A percentile compares a stretch with the other conserved stretches of the same genome.
phyloP scores from a whole-genome alignment of 306 rosid genomes.

The Lupinus albus region DNA sequence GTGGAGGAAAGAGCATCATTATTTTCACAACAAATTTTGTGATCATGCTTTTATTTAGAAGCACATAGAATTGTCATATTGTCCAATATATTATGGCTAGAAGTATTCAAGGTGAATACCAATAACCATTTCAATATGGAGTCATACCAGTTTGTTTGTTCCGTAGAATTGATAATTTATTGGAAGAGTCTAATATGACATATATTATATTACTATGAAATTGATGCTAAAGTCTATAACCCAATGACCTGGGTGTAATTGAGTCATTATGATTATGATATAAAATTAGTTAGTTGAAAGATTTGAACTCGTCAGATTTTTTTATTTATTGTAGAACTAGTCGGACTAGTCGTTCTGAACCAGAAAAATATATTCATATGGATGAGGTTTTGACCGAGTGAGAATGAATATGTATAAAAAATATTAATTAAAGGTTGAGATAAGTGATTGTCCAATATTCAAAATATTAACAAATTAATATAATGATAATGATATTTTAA shows the following conservation, averaged over 20 bases:
- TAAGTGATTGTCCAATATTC: too few species aligned
- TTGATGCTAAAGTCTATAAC: constrained; percentile 69
- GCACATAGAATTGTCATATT: constrained; percentile 67
- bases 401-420: neutral
- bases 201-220: constrained; percentile 78
- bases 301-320: too few species aligned
- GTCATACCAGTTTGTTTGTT: constrained; percentile 48
- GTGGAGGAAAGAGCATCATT: constrained; percentile 67
- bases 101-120: constrained; percentile 69
- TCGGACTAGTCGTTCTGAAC: too few species aligned
- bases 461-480: too few species aligned
- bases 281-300: too few species aligned
- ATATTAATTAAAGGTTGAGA: neutral
- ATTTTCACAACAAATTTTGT: constrained; percentile 68
- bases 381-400: constrained; percentile 34
- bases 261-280: too few species aligned
- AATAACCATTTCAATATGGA: constrained; percentile 63
- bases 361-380: too few species aligned
- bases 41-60: constrained; percentile 69
- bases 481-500: too few species aligned
- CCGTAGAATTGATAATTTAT: constrained; percentile 37
- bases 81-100: too few species aligned
- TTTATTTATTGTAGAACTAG: too few species aligned
- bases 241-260: too few species aligned
- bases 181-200: constrained; percentile 51